phyloP scores from a whole-genome alignment of 1,284 basidiomycete genomes.

The Fomitopsis pinicola region DNA sequence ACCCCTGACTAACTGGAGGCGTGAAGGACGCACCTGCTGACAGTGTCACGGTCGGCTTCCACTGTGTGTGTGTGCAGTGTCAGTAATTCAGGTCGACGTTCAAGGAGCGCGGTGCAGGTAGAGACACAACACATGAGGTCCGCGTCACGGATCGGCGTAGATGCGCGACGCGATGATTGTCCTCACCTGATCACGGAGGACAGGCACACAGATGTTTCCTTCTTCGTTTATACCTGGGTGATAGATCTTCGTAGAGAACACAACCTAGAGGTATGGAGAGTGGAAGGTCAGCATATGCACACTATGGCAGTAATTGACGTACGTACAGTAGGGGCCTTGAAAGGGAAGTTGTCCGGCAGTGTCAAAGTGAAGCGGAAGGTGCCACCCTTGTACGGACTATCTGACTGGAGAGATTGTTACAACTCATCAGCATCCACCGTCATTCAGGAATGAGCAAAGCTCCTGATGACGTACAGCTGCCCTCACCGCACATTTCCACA shows the following conservation, averaged over 20 bases:
- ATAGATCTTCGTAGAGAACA: constrained; percentile 85
- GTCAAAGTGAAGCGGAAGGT: constrained; percentile 73
- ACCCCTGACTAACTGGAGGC: background rate
- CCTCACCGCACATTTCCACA: constrained; percentile 77
- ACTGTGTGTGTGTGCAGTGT: constrained; percentile 40
- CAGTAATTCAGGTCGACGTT: background rate
- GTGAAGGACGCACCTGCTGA: constrained; percentile 48
- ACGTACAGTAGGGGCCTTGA: constrained; percentile 81
- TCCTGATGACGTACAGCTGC: constrained; percentile 56
- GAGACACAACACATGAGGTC: background rate
- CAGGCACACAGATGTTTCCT: constrained; percentile 77
- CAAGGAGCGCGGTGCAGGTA: background rate
- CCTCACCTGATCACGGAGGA: constrained; percentile 79
- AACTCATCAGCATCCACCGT: background rate
- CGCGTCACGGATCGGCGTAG: background rate
- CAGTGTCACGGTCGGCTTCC: constrained; percentile 86
- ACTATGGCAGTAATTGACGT: background rate
- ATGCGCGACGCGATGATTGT: background rate
- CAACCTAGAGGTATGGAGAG: constrained; percentile 48
- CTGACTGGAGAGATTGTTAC: constrained; percentile 38
- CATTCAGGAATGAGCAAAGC: background rate
- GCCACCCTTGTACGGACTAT: constrained; percentile 83
- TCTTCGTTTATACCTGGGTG: constrained; percentile 93
- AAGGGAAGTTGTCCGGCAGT: constrained; percentile 79
- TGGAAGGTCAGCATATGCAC: background rate